These are phyloP conservation scores for Xylariaceae sp. DNA, from an alignment of 2,329 filamentous ascomycete species.

Conservation along the genomic window DNA sequence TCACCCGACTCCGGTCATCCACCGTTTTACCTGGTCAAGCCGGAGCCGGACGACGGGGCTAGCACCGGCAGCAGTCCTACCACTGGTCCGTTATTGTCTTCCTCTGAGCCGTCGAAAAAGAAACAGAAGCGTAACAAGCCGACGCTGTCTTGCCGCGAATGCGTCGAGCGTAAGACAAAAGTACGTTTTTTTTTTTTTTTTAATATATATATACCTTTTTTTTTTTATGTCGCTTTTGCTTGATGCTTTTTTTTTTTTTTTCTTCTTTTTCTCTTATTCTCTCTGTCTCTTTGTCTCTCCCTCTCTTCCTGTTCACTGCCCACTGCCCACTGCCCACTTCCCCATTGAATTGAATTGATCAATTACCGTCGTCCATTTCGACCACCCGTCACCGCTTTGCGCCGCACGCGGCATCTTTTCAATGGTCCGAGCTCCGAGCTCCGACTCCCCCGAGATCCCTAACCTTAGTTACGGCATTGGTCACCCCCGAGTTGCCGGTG, in stretches of 20 bases:
- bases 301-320: background rate
- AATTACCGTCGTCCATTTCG: background rate
- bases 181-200: slow-evolving; percentile 38
- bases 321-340: no score
- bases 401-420: slow-evolving; percentile 1
- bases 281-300: background rate
- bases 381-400: background rate
- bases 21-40: slow-evolving; percentile 26
- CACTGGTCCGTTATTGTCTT: slow-evolving; percentile 20
- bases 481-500: slow-evolving; percentile 8
- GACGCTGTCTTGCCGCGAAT: slow-evolving; percentile 71
- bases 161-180: slow-evolving; percentile 78
- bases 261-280: background rate
- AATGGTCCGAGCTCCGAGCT: background rate
- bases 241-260: background rate
- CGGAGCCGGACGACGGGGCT: slow-evolving; percentile 29
- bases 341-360: background rate
- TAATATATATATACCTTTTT: background rate
- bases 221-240: background rate
- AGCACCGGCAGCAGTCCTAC: slow-evolving; percentile 26
- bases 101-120: slow-evolving; percentile 47
- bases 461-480: background rate
- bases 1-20: slow-evolving; percentile 27
- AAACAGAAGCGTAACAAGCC: slow-evolving; percentile 84
- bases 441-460: background rate